phyloP scores from a whole-genome alignment of 495 filamentous ascomycete genomes.

The Xanthoparmelia taractica region DNA sequence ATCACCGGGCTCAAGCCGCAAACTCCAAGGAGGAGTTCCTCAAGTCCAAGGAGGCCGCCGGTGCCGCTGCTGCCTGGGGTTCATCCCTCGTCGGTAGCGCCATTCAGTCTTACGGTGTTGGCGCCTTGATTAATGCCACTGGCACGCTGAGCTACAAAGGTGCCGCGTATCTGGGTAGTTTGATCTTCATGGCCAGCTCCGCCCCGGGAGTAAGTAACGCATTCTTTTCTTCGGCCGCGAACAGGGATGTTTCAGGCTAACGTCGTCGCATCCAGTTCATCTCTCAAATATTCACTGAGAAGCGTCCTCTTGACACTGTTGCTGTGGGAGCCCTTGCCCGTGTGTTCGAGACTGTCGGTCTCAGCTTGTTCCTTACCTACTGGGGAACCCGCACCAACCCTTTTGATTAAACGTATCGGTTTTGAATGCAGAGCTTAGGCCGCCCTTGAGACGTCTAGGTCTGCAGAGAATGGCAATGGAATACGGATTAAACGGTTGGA shows the following conservation, averaged over 20 bases:
- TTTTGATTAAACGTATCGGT: conserved; percentile 47
- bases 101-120: conserved; percentile 88
- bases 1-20: conserved; percentile 82
- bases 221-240: not conserved
- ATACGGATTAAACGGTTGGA: not conserved
- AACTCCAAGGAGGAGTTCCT: conserved; percentile 96
- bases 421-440: not conserved
- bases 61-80: conserved; percentile 83
- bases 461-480: not conserved
- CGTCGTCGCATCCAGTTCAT: conserved; percentile 56
- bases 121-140: conserved; percentile 90
- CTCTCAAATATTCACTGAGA: conserved; percentile 79
- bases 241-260: not conserved
- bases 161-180: conserved; percentile 81
- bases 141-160: conserved; percentile 94
- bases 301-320: conserved; percentile 80
- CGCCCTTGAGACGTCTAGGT: conserved; percentile 7
- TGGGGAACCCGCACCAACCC: conserved; percentile 93
- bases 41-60: conserved; percentile 82
- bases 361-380: conserved; percentile 88
- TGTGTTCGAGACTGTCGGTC: conserved; percentile 85
- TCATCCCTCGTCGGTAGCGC: conserved; percentile 82
- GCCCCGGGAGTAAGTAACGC: conserved; percentile 68
- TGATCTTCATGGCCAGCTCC: conserved; percentile 86
- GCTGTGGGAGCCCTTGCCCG: conserved; percentile 76